Conservation (phyloP, 192 early-diverging fungal species). For the Kappamyces sp. region DNA sequence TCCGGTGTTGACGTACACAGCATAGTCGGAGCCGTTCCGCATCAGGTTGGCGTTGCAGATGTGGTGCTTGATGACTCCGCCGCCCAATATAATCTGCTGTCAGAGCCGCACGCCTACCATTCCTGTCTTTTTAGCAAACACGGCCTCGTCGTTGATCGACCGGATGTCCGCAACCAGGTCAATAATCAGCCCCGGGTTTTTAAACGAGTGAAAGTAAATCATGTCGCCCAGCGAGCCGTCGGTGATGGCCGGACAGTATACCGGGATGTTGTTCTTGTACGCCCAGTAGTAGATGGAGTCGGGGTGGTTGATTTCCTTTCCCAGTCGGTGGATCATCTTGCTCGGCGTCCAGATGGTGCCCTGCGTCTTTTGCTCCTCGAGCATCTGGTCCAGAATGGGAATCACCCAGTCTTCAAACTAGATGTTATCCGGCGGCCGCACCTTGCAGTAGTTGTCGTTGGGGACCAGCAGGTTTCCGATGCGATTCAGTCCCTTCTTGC, state of each 20-base stretch:
- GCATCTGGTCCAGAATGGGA: constrained; percentile 87
- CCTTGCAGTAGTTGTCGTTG: constrained; percentile 96
- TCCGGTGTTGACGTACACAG: constrained; percentile 95
- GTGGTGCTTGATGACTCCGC: constrained; percentile 97
- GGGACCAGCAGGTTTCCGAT: constrained; percentile 97
- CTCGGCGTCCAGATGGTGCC: constrained; percentile 86
- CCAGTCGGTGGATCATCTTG: constrained; percentile 79
- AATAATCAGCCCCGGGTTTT: constrained; percentile 79
- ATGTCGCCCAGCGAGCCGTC: constrained; percentile 98
- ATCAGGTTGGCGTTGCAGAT: constrained; percentile 98
- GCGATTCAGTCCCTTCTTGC: constrained; percentile 87
- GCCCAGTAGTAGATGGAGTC: constrained; percentile 97
- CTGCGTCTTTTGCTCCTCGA: constrained; percentile 82
- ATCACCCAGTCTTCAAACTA: constrained; percentile 97
- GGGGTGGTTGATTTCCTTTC: constrained; percentile 82
- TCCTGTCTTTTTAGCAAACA: constrained; percentile 94
- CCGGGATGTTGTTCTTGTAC: constrained; percentile 94
- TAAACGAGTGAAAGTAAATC: constrained; percentile 98
- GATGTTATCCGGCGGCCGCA: background rate
- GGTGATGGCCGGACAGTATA: constrained; percentile 95
- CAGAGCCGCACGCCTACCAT: background rate
- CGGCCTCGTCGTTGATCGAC: constrained; percentile 86
- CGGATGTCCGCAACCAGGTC: constrained; percentile 91
- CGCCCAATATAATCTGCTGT: constrained; percentile 88
- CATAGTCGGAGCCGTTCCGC: constrained; percentile 96